Evolutionary conservation across 805 yeast species (phyloP).

Genomic region (Wickerhamomyces bisporus): DNA sequence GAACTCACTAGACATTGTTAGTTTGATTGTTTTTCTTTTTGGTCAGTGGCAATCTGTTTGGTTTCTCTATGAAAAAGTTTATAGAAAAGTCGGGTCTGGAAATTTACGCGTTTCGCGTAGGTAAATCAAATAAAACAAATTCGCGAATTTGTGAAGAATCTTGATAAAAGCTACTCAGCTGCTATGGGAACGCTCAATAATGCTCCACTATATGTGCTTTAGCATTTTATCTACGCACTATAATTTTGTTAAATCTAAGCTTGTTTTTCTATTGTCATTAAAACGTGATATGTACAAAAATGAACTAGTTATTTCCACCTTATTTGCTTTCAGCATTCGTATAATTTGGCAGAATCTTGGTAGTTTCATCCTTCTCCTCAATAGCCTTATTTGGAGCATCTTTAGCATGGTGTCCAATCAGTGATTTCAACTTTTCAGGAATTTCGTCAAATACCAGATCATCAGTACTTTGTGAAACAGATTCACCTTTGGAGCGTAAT

Average conservation of each 20-base stretch:
- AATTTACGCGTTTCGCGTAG: too few relatives aligned
- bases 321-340: not conserved
- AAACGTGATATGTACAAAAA: too few relatives aligned
- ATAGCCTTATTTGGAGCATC: slow-evolving; percentile 49
- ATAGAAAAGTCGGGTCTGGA: too few relatives aligned
- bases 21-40: not conserved
- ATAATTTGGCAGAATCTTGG: not conserved
- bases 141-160: too few relatives aligned
- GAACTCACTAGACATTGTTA: slow-evolving; percentile 6
- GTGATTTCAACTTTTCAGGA: slow-evolving; percentile 45
- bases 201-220: too few relatives aligned
- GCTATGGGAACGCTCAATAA: too few relatives aligned
- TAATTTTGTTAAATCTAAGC: too few relatives aligned
- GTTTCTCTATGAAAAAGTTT: not conserved
- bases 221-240: too few relatives aligned
- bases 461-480: slow-evolving; percentile 55
- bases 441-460: slow-evolving; percentile 69
- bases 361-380: not conserved
- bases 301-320: too few relatives aligned
- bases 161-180: too few relatives aligned
- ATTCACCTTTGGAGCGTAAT: slow-evolving; percentile 69
- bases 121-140: too few relatives aligned
- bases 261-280: too few relatives aligned
- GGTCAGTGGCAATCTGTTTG: not conserved
- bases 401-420: slow-evolving; percentile 63